phyloP scores from a whole-genome alignment of 1,284 basidiomycete genomes.

The Pascua sp. region DNA sequence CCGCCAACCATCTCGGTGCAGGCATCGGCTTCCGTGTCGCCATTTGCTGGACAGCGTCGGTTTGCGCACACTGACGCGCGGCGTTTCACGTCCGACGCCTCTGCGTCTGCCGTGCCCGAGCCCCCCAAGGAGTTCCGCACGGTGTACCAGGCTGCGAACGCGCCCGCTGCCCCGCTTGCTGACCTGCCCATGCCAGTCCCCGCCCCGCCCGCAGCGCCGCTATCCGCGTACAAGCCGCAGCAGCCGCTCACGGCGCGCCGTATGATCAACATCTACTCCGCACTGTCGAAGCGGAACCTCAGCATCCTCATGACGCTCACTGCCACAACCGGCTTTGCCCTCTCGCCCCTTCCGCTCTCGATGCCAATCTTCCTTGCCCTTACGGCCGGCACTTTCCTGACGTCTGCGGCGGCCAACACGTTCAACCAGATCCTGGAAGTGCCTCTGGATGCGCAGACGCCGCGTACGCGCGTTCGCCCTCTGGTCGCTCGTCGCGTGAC shows the following conservation, averaged over 20 bases:
- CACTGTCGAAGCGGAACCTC: constrained; percentile 83
- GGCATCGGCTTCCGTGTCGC: constrained; percentile 10
- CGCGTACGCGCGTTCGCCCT: constrained; percentile 81
- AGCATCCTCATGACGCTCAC: constrained; percentile 86
- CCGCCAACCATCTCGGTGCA: constrained; percentile 5
- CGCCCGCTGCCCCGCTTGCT: constrained; percentile 24
- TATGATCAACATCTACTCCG: constrained; percentile 67
- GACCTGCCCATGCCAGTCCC: constrained; percentile 33
- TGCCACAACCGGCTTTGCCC: constrained; percentile 86
- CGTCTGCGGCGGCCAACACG: constrained; percentile 88
- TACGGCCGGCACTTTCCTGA: constrained; percentile 83
- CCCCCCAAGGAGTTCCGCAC: constrained; percentile 28
- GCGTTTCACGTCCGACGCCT: constrained; percentile 2
- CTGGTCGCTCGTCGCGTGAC: constrained; percentile 81
- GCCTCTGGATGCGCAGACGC: constrained; percentile 96
- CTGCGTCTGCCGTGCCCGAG: constrained; percentile 29
- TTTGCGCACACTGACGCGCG: constrained; percentile 23
- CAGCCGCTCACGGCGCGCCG: constrained; percentile 57
- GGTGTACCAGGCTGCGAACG: constrained; percentile 35
- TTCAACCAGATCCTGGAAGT: constrained; percentile 94
- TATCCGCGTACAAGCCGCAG: constrained; percentile 46
- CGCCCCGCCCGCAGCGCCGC: constrained; percentile 32
- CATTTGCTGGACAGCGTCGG: constrained; percentile 19
- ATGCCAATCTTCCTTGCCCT: constrained; percentile 80
- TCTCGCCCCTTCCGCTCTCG: constrained; percentile 79